Base-by-base conservation (phyloP, 495 filamentous ascomycete species). In the Aspergillus sclerotiicarbonarius region DNA sequence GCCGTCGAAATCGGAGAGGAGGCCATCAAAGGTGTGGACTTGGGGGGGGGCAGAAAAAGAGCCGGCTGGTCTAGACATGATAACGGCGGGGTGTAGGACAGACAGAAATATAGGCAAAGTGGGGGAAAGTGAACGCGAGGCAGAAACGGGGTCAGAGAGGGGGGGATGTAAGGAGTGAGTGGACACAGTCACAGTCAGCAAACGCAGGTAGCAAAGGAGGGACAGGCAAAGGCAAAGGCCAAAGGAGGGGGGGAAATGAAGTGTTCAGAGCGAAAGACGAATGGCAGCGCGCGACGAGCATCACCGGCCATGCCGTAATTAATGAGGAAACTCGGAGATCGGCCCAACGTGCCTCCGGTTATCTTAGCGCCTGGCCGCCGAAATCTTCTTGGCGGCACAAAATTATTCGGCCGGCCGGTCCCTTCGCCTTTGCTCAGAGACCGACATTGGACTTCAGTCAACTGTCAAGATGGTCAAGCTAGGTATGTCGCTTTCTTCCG, bases 1-100 rank as follows among this genome's bases (percentile, higher is more conserved):
- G 48, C 88, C 91, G 65, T 95, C 92, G 82, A 96, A 92, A 73
- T 97, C 93, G 62, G 96, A 96, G 4, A 97, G 82, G 30, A 96
- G 71, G 8, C 88, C 92, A 64, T 87, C 80, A 64, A 94, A 95
- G 15, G 79, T 74, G 62, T 84, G 80, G 20, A 71, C 69, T 61
- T 85, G 78, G 30, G 86, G 67, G 15, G 83, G 81, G 19, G 82
- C 82, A 39, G 84, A 81, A 68, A 86, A 91, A 6, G 74, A 70
- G 61, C 70, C 70, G 56, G 65, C 59, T 33, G 37, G 33, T 49
- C 62, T 52, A 12, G 74, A 60, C 75, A 78, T 79, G 56, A 61
- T 61, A 57, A 59, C 10, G 9, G 41, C 61, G 62, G 67, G 62
- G 59, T 54, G 19, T 52, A 37, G 19, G 30, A 47, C 21, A 54